These are phyloP conservation scores for Nidula niveotomentosa DNA, from an alignment of 1,284 basidiomycete genomes.

Conservation along the genomic window DNA sequence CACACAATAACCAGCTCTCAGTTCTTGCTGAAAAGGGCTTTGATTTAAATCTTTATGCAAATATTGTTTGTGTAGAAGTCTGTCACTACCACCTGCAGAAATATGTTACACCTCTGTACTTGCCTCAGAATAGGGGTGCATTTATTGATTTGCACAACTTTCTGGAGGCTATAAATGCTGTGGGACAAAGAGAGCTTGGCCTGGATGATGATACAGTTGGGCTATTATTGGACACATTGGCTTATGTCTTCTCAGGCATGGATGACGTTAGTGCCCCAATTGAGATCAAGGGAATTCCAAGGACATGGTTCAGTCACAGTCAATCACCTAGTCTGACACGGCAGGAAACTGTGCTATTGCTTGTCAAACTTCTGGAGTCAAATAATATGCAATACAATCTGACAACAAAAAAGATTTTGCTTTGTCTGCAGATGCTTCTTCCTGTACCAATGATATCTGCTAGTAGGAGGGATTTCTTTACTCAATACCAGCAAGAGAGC, in stretches of 20 bases:
- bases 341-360: slow-evolving; percentile 6
- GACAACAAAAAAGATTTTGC: slow-evolving; percentile 7
- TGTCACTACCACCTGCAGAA: slow-evolving; percentile 8
- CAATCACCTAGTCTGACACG: slow-evolving; percentile 6
- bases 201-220: slow-evolving; percentile 4
- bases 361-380: slow-evolving; percentile 3
- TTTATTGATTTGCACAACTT: slow-evolving; percentile 8
- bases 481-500: slow-evolving; percentile 4
- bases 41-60: slow-evolving; percentile 7
- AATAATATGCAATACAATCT: slow-evolving; percentile 8
- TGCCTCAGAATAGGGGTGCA: slow-evolving; percentile 5
- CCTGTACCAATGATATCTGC: neutral
- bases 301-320: slow-evolving; percentile 7
- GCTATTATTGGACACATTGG: slow-evolving; percentile 7
- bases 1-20: neutral
- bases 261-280: slow-evolving; percentile 2
- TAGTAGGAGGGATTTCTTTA: slow-evolving; percentile 2
- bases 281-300: neutral
- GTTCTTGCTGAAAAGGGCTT: slow-evolving; percentile 5
- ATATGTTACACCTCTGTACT: slow-evolving; percentile 4
- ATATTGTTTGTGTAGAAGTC: slow-evolving; percentile 7
- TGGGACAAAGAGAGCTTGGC: neutral
- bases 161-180: slow-evolving; percentile 1
- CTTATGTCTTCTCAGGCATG: slow-evolving; percentile 8
- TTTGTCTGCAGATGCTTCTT: slow-evolving; percentile 9